phyloP scores from a whole-genome alignment of 2,329 filamentous ascomycete genomes.

The Sphaerostilbella broomeana region DNA sequence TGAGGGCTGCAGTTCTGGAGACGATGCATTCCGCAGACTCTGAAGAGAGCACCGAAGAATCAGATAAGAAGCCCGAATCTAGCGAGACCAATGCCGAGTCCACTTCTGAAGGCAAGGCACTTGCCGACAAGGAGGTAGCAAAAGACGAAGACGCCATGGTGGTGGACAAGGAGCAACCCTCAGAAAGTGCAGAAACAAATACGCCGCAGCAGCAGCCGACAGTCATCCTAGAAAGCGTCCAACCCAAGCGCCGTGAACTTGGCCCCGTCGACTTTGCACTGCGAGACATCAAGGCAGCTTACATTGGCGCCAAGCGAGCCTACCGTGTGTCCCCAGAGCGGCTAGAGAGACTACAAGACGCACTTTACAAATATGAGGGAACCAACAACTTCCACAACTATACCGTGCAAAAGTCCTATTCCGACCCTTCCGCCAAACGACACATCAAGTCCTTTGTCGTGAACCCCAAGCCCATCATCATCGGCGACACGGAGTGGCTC shows the following conservation, averaged over 20 bases:
- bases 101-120: constrained; percentile 8
- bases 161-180: constrained; percentile 16
- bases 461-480: constrained; percentile 68
- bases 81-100: constrained; percentile 7
- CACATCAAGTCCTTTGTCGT: constrained; percentile 89
- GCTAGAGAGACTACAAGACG: constrained; percentile 66
- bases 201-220: background rate
- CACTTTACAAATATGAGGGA: constrained; percentile 69
- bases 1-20: constrained; percentile 56
- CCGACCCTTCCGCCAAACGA: constrained; percentile 78
- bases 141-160: constrained; percentile 21
- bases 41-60: constrained; percentile 16
- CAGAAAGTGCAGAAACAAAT: constrained; percentile 16
- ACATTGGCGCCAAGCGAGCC: constrained; percentile 71
- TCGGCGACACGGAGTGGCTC: constrained; percentile 90
- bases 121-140: constrained; percentile 14
- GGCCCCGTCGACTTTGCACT: constrained; percentile 57
- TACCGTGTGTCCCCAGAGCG: constrained; percentile 74
- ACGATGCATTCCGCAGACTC: constrained; percentile 44
- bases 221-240: constrained; percentile 17
- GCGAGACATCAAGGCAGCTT: constrained; percentile 72
- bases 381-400: constrained; percentile 97
- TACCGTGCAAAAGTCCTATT: constrained; percentile 79
- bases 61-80: constrained; percentile 16
- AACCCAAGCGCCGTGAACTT: constrained; percentile 37